Evolutionary conservation across 371 early-diverging fungal genomes (phyloP).

Genomic region (Capniomyces stellatus): DNA sequence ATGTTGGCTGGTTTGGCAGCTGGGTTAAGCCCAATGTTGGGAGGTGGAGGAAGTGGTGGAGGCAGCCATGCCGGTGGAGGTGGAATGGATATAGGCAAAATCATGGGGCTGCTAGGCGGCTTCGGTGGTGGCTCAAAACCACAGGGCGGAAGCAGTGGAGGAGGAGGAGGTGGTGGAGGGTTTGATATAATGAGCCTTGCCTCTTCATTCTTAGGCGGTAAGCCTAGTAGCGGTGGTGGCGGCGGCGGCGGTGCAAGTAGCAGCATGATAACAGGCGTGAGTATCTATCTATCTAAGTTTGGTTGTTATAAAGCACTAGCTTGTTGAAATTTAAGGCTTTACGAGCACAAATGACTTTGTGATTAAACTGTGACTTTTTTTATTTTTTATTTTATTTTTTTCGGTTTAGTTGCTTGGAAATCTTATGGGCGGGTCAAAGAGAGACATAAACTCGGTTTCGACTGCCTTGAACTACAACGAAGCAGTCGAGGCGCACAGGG

Average conservation of each 20-base stretch:
- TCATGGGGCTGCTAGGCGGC: neutral
- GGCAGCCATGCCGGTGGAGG: constrained; percentile 14
- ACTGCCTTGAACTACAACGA: neutral
- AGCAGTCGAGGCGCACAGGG: neutral
- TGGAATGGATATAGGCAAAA: neutral
- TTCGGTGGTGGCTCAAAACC: too few species aligned
- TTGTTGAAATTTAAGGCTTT: neutral
- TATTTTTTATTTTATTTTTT: neutral
- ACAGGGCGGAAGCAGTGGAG: too few species aligned
- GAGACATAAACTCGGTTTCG: neutral
- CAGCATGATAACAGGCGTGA: neutral
- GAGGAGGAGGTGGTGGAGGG: neutral
- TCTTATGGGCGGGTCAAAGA: neutral
- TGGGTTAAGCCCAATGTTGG: neutral
- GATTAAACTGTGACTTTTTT: neutral
- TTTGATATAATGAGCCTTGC: neutral
- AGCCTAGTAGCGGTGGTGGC: neutral
- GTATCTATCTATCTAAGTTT: too few species aligned
- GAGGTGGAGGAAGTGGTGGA: neutral
- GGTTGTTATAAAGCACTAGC: too few species aligned
- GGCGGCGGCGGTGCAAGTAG: neutral
- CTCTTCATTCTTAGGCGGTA: constrained; percentile 3
- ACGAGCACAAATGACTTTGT: neutral
- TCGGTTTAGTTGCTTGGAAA: too few species aligned
- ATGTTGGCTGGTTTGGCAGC: neutral